A percentile compares a stretch with the other conserved stretches of the same genome.
Evolutionary conservation across 169 alveolate species (phyloP).

Genomic region (Fabrea salina): DNA sequence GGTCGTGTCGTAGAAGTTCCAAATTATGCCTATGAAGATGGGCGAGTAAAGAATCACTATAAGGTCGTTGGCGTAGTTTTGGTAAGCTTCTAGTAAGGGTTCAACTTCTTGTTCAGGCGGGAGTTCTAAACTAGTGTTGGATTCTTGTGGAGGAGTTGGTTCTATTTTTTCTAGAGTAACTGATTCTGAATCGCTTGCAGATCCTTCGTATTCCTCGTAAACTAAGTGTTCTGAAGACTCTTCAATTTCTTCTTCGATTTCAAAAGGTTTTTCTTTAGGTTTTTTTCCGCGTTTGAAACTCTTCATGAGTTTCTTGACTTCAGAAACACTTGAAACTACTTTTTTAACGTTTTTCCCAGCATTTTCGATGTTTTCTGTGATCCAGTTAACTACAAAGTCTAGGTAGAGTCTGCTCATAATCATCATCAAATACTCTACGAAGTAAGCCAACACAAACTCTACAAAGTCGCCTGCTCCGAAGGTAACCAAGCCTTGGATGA

Average conservation of each 20-base stretch:
- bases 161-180: neutral
- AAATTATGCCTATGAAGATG: conserved; percentile 52
- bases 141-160: neutral
- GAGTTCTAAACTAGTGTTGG: neutral
- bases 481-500: conserved; percentile 51
- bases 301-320: neutral
- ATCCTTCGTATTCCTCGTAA: conserved; percentile 40
- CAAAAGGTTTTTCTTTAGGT: neutral
- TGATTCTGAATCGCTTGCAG: conserved; percentile 39
- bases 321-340: conserved; percentile 9
- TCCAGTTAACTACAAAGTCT: conserved; percentile 39
- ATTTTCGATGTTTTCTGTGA: conserved; percentile 48
- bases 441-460: conserved; percentile 58
- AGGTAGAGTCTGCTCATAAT: conserved; percentile 64
- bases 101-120: conserved; percentile 61
- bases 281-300: neutral
- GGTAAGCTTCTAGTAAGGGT: conserved; percentile 55
- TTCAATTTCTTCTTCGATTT: conserved; percentile 28
- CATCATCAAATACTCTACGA: conserved; percentile 51
- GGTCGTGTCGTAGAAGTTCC: conserved; percentile 69
- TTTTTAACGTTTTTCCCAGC: conserved; percentile 21
- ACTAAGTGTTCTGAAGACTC: conserved; percentile 41
- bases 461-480: conserved; percentile 77
- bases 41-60: conserved; percentile 51
- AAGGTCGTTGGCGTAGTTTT: conserved; percentile 59